These are phyloP conservation scores for Hygrocybe punicea DNA, from an alignment of 768 basidiomycete genomes.

Conservation along the genomic window DNA sequence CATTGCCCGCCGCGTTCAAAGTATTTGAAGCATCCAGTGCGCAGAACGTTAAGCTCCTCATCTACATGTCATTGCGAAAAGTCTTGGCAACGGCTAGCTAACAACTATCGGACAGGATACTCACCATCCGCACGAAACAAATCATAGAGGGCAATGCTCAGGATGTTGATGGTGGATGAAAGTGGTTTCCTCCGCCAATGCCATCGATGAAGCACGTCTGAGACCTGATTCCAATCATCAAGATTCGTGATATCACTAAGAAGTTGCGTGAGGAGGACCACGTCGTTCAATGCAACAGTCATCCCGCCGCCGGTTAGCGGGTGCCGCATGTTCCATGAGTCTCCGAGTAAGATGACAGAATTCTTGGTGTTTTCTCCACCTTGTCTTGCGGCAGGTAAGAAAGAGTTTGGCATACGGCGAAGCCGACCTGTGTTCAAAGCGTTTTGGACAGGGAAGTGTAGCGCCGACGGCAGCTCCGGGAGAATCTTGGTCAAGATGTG, in stretches of 20 bases:
- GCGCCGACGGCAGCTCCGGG: slow-evolving; percentile 73
- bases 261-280: slow-evolving; percentile 65
- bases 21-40: slow-evolving; percentile 93
- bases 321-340: slow-evolving; percentile 99
- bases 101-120: slow-evolving; percentile 25
- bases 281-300: slow-evolving; percentile 92
- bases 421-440: slow-evolving; percentile 80
- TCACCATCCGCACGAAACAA: slow-evolving; percentile 90
- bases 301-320: slow-evolving; percentile 97
- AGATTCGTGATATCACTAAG: slow-evolving; percentile 46
- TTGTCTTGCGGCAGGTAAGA: slow-evolving; percentile 79
- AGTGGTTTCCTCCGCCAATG: slow-evolving; percentile 84
- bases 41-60: slow-evolving; percentile 57
- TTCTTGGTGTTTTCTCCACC: slow-evolving; percentile 48
- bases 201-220: slow-evolving; percentile 62
- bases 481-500: slow-evolving; percentile 72
- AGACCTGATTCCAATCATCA: slow-evolving; percentile 51
- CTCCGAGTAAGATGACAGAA: slow-evolving; percentile 83
- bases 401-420: slow-evolving; percentile 93
- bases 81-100: neutral
- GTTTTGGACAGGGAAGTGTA: slow-evolving; percentile 60
- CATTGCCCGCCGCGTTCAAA: slow-evolving; percentile 92
- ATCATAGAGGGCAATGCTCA: slow-evolving; percentile 91
- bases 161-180: slow-evolving; percentile 83
- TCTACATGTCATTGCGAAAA: slow-evolving; percentile 37